Percentiles rank a stretch among this genome's conserved stretches.
Evolutionary conservation across 257 asterid species (phyloP).

Genomic region (Cynanchum wilfordii): DNA sequence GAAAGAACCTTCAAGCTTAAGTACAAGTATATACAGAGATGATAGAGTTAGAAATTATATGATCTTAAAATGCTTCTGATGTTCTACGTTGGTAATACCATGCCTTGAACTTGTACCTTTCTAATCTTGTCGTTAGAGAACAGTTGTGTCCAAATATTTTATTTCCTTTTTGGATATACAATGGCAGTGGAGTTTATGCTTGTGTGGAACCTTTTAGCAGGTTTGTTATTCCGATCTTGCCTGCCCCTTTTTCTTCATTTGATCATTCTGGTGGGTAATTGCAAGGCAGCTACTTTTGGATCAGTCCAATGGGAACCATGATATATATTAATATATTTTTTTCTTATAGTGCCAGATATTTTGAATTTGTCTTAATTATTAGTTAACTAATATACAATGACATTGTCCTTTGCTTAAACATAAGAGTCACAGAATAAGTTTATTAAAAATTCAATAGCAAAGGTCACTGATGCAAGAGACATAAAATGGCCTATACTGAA

Average conservation of each 20-base stretch:
- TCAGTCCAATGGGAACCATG: neutral
- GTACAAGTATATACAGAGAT: neutral
- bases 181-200: too few species aligned
- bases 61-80: conserved; percentile 1
- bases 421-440: neutral
- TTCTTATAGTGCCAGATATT: too few species aligned
- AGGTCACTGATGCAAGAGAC: neutral
- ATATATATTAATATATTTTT: too few species aligned
- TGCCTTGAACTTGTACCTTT: neutral
- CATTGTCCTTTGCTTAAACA: neutral
- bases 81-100: neutral
- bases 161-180: neutral
- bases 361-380: too few species aligned
- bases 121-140: neutral
- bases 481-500: neutral
- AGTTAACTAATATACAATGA: too few species aligned
- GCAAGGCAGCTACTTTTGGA: neutral
- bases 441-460: neutral
- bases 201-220: neutral
- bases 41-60: neutral
- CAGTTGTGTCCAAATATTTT: neutral
- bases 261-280: neutral
- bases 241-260: neutral
- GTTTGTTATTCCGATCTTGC: neutral
- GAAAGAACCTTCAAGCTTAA: neutral